Conservation (phyloP, 768 basidiomycete species). For the Lactarius deliciosus region DNA sequence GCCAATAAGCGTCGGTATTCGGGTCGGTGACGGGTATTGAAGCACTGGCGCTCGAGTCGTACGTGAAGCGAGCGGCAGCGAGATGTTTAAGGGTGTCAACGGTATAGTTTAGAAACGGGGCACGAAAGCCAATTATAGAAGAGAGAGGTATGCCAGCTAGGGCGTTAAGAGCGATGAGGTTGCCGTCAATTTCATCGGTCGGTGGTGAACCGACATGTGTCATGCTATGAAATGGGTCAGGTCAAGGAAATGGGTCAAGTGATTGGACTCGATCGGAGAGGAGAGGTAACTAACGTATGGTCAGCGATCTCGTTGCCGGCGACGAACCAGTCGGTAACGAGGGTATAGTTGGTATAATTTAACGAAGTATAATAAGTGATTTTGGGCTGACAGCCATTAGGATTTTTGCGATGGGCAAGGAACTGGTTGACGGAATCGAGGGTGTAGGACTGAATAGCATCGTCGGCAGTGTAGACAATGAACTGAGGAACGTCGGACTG, state of each 20-base stretch:
- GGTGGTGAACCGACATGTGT: slow-evolving; percentile 70
- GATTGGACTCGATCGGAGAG: neutral
- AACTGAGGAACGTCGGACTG: slow-evolving; percentile 64
- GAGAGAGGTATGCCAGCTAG: slow-evolving; percentile 72
- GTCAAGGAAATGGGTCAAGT: neutral
- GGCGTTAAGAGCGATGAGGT: slow-evolving; percentile 74
- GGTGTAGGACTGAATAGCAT: slow-evolving; percentile 76
- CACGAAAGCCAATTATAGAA: slow-evolving; percentile 69
- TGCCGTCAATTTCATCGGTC: slow-evolving; percentile 69
- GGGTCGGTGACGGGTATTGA: slow-evolving; percentile 65
- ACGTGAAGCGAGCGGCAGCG: slow-evolving; percentile 57
- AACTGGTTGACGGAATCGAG: slow-evolving; percentile 73
- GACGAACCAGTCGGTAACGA: slow-evolving; percentile 78
- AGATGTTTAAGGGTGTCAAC: slow-evolving; percentile 61
- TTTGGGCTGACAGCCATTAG: slow-evolving; percentile 70
- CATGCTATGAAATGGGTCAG: slow-evolving; percentile 50
- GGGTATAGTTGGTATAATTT: slow-evolving; percentile 72
- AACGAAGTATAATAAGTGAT: slow-evolving; percentile 78
- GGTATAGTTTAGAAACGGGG: slow-evolving; percentile 70
- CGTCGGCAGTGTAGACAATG: slow-evolving; percentile 73
- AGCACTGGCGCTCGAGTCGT: slow-evolving; percentile 64
- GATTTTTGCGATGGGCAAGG: slow-evolving; percentile 69
- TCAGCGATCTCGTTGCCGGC: slow-evolving; percentile 84
- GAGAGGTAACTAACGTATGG: slow-evolving; percentile 54
- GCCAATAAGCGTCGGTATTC: slow-evolving; percentile 77